Evolutionary conservation across 202 grass and related monocot species (phyloP).

Genomic region (Hordeum pubiflorum): DNA sequence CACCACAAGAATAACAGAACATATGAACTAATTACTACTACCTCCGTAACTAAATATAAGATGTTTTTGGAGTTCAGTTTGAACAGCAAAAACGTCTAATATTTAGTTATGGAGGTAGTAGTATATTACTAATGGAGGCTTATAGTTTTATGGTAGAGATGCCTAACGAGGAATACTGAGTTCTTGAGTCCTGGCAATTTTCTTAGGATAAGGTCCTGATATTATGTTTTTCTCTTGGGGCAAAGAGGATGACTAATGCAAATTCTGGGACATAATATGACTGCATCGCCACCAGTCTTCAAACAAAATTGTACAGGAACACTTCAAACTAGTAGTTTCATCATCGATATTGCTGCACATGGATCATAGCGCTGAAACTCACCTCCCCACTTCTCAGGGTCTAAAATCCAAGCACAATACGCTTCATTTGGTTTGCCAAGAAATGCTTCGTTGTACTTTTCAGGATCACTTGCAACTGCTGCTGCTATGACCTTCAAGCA

Average conservation of each 20-base stretch:
- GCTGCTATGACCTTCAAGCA: constrained; percentile 75
- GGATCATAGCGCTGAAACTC: constrained; percentile 13
- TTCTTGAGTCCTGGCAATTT: background rate
- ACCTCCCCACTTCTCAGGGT: constrained; percentile 98
- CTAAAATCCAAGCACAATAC: constrained; percentile 91
- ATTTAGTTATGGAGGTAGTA: background rate
- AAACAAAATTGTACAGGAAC: background rate
- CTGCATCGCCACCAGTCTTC: background rate
- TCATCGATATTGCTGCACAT: background rate
- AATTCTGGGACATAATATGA: background rate
- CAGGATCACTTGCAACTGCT: constrained; percentile 69
- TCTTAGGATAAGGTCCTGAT: background rate
- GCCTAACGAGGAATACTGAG: background rate
- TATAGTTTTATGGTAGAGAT: background rate
- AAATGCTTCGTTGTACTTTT: constrained; percentile 86
- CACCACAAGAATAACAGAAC: constrained; percentile 1
- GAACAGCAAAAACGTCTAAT: too few species aligned
- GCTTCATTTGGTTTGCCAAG: constrained; percentile 88
- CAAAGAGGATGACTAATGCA: background rate
- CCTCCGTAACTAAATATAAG: too few species aligned
- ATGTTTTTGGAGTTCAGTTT: too few species aligned
- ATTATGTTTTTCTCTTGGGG: background rate
- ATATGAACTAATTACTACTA: background rate
- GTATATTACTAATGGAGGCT: background rate
- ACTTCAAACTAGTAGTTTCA: background rate